phyloP scores from a whole-genome alignment of 768 basidiomycete genomes.

The Auricularia cornea region DNA sequence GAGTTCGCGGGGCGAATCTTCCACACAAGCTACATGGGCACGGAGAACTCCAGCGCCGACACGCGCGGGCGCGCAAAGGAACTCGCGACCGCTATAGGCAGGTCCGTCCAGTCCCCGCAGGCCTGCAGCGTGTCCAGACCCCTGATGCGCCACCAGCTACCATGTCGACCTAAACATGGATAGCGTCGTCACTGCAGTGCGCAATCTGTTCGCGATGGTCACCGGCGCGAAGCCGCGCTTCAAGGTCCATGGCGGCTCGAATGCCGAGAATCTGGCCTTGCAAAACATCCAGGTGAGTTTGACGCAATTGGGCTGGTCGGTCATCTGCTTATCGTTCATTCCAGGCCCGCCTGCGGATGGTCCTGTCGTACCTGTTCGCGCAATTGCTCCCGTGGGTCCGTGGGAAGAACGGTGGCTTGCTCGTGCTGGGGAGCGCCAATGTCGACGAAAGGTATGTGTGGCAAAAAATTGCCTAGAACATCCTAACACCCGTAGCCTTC shows the following conservation, averaged over 20 bases:
- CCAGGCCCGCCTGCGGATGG: slow-evolving; percentile 89
- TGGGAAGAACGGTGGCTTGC: slow-evolving; percentile 72
- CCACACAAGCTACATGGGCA: slow-evolving; percentile 99
- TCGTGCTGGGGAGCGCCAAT: slow-evolving; percentile 96
- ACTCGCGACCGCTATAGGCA: slow-evolving; percentile 81
- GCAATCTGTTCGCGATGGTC: slow-evolving; percentile 73
- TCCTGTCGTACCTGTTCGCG: slow-evolving; percentile 89
- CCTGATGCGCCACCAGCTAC: slow-evolving; percentile 45
- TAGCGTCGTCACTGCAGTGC: slow-evolving; percentile 72
- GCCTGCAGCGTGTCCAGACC: not conserved
- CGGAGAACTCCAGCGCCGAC: slow-evolving; percentile 86
- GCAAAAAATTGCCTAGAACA: slow-evolving; percentile 2
- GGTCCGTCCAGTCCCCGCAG: slow-evolving; percentile 35
- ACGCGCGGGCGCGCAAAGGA: slow-evolving; percentile 82
- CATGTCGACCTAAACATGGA: slow-evolving; percentile 97
- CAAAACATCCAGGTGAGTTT: slow-evolving; percentile 84
- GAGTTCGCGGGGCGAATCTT: slow-evolving; percentile 86
- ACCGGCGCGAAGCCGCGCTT: slow-evolving; percentile 70
- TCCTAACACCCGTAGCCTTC: slow-evolving; percentile 44
- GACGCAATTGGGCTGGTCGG: not conserved
- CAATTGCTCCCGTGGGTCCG: slow-evolving; percentile 90
- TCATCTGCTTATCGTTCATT: slow-evolving; percentile 2
- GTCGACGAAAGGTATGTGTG: slow-evolving; percentile 91
- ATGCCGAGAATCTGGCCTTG: slow-evolving; percentile 88
- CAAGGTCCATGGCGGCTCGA: slow-evolving; percentile 76